Conservation (phyloP, 306 rosid species). For the Vicia sativa region DNA sequence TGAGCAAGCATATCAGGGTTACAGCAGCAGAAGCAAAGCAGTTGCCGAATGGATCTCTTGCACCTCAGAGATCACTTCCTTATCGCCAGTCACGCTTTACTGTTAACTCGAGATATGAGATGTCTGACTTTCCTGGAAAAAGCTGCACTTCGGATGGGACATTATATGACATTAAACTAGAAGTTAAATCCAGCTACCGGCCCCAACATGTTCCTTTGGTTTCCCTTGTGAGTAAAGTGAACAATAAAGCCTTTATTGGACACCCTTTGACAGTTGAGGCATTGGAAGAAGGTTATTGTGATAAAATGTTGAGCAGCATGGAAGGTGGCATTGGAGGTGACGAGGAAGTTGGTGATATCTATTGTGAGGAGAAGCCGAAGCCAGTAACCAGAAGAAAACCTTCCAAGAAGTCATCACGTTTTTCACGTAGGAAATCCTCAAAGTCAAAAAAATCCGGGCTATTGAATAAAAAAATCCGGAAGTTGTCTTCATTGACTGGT, state of each 20-base stretch:
- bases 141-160: constrained; percentile 51
- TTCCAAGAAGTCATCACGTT: constrained; percentile 44
- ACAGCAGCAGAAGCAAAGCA: constrained; percentile 46
- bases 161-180: constrained; percentile 68
- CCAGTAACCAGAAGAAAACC: constrained; percentile 42
- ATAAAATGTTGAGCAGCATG: constrained; percentile 44
- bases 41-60: constrained; percentile 56
- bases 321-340: constrained; percentile 43
- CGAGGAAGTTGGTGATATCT: constrained; percentile 40
- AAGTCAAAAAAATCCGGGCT: constrained; percentile 68
- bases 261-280: constrained; percentile 82
- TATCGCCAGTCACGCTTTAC: constrained; percentile 81
- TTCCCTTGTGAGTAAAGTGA: constrained; percentile 87
- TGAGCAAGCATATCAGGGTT: constrained; percentile 50
- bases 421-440: constrained; percentile 50
- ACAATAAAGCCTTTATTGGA: constrained; percentile 86
- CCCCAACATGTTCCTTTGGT: constrained; percentile 92
- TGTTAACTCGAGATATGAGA: constrained; percentile 71
- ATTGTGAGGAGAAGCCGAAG: constrained; percentile 40
- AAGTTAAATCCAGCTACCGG: constrained; percentile 73
- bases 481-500: constrained; percentile 77
- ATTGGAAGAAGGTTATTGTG: constrained; percentile 64
- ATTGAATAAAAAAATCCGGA: constrained; percentile 75
- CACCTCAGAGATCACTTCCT: constrained; percentile 73
- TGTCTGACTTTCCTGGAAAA: constrained; percentile 56